Evolutionary conservation across 768 basidiomycete genomes (phyloP), one percentile per base, ranked within the genome.

Genomic region (Calocera viscosa): DNA sequence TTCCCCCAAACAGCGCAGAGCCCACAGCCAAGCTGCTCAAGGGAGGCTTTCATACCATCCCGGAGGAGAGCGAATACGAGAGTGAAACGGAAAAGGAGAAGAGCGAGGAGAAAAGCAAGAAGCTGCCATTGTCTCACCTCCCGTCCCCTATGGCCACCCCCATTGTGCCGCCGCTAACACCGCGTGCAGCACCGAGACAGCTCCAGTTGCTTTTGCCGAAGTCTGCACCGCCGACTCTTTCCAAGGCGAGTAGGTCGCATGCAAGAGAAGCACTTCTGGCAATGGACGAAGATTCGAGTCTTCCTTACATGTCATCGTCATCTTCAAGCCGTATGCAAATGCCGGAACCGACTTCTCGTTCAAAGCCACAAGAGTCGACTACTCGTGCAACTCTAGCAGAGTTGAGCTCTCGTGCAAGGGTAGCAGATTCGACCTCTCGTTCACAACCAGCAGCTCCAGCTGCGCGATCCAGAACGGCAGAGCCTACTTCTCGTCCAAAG

Each of bases 51-150:
- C 22, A 8, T 49, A 49, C 49, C 49, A 49, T 49, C 22, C 49
- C 24, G 10, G 49, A 49, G 49, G 49, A 49, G 49, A 49, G 49
- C 24, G 49, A 49, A 26, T n/a, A 49, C 22, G 49, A 49, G 49
- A 49, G 49, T 49, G 49, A 49, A 24, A 49, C 49, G 49, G 49
- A 49, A 49, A 49, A 49, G 22, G 49, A 49, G 24, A 49, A 49
- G 22, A 24, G 49, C 49, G 49, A 49, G 49, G 49, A 16, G 49
- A 49, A 49, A 49, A 49, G 49, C 49, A 49, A 26, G 49, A 49
- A 16, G 12, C 49, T n/a, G 49, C 49, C 49, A 11, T 49, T 49
- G 49, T 49, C 49, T 26, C 11, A 7, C 14, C 12, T 49, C 11
- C 49, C 49, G 10, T 49, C 49, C 10, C 49, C 49, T 8, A 10